phyloP scores from a whole-genome alignment of 176 grass and related monocot genomes.

The Triticum monococcum region DNA sequence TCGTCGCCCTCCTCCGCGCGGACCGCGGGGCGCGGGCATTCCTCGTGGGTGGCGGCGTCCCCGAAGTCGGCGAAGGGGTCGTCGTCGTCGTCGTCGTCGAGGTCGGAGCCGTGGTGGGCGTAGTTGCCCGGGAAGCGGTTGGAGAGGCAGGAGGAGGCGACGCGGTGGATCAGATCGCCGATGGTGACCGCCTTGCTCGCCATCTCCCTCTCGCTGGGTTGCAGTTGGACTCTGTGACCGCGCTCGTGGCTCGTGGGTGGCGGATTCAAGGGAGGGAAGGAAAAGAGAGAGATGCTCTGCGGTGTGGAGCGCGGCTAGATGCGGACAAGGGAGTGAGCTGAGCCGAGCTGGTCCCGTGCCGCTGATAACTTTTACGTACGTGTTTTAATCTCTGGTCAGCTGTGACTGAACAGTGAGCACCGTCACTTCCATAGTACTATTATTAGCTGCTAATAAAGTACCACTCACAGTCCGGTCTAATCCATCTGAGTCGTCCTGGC shows the following conservation, averaged over 20 bases:
- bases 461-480: background rate
- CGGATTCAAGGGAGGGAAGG: background rate
- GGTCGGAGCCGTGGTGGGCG: constrained; percentile 42
- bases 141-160: constrained; percentile 85
- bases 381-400: background rate
- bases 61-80: constrained; percentile 42
- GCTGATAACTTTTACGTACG: background rate
- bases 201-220: constrained; percentile 16
- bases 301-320: constrained; percentile 17
- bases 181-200: constrained; percentile 60
- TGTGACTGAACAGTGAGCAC: background rate
- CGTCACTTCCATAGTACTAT: background rate
- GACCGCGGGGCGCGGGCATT: too few relatives aligned
- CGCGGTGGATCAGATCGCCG: constrained; percentile 89
- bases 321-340: constrained; percentile 23
- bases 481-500: background rate
- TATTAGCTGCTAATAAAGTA: constrained; percentile 1
- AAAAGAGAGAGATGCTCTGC: constrained; percentile 15
- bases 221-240: background rate
- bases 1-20: constrained; percentile 10
- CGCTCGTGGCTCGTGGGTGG: constrained; percentile 9
- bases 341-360: background rate
- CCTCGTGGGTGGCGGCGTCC: background rate
- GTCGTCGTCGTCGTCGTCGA: constrained; percentile 37
- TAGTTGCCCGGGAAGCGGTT: constrained; percentile 62